Evolutionary conservation across 305 asterid species (phyloP).

Genomic region (Caryopteris hybrid): DNA sequence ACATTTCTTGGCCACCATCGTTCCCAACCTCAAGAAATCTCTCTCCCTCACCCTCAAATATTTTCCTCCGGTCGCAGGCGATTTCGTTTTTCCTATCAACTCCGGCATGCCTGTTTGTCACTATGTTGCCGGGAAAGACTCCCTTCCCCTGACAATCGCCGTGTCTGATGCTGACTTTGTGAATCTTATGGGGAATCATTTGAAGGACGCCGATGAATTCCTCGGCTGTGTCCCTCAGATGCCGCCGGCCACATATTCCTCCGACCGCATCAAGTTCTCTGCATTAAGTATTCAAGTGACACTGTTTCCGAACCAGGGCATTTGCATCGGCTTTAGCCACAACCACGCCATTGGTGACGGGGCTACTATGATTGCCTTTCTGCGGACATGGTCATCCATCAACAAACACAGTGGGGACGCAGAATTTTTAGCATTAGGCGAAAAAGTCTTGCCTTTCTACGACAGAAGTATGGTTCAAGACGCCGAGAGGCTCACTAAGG

Average conservation of each 20-base stretch:
- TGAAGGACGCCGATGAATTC: not conserved
- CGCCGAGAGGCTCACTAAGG: no score
- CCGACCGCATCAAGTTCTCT: not conserved
- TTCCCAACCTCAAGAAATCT: not conserved
- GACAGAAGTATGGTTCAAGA: no score
- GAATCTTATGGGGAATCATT: not conserved
- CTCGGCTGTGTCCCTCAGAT: not conserved
- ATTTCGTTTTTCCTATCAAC: not conserved
- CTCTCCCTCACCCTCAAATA: not conserved
- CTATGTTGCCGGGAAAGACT: not conserved
- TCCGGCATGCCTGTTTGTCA: not conserved
- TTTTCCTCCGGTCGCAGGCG: not conserved
- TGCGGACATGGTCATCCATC: not conserved
- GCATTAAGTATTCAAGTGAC: not conserved
- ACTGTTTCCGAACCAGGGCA: not conserved
- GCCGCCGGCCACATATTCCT: not conserved
- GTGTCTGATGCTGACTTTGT: not conserved
- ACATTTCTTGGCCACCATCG: not conserved
- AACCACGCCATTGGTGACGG: not conserved
- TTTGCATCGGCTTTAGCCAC: not conserved
- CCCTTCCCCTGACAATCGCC: not conserved
- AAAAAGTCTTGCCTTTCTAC: no score
- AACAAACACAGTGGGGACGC: no score
- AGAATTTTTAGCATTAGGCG: no score
- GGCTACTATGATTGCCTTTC: not conserved